Percentiles rank a stretch among this genome's conserved stretches.
phyloP scores from a whole-genome alignment of 2,329 filamentous ascomycete genomes.

The Xylariomycetidae sp. region DNA sequence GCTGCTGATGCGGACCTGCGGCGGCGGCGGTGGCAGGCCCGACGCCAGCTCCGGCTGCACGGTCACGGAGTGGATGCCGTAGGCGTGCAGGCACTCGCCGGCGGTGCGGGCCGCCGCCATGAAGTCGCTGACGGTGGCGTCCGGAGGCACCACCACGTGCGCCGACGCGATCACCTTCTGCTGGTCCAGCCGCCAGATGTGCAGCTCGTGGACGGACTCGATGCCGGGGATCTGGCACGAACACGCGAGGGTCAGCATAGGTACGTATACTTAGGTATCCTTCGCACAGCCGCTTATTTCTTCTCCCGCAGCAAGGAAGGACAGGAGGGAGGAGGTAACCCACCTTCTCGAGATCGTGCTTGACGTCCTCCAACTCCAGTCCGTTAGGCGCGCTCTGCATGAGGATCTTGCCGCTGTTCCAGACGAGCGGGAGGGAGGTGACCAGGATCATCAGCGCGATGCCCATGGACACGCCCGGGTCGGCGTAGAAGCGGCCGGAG shows the following conservation, averaged over 20 bases:
- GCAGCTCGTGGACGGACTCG: slow-evolving; percentile 62
- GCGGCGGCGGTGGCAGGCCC: slow-evolving; percentile 2
- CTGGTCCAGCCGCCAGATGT: slow-evolving; percentile 70
- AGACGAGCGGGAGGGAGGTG: slow-evolving; percentile 57
- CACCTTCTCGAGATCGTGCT: slow-evolving; percentile 62
- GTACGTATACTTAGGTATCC: not conserved
- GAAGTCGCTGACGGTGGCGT: slow-evolving; percentile 51
- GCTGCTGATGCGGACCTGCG: slow-evolving; percentile 1
- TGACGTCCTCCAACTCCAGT: slow-evolving; percentile 56
- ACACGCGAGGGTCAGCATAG: slow-evolving; percentile 9
- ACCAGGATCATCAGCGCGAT: slow-evolving; percentile 69
- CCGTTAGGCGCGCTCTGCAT: slow-evolving; percentile 59
- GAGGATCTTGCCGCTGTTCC: slow-evolving; percentile 57
- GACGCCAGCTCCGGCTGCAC: slow-evolving; percentile 56
- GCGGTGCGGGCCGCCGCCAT: slow-evolving; percentile 55
- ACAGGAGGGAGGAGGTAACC: slow-evolving; percentile 3
- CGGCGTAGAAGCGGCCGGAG: slow-evolving; percentile 60
- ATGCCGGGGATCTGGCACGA: slow-evolving; percentile 54
- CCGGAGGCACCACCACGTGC: slow-evolving; percentile 59
- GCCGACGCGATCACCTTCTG: slow-evolving; percentile 63
- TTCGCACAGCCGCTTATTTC: too few species aligned
- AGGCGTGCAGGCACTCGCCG: slow-evolving; percentile 64
- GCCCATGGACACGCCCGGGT: slow-evolving; percentile 61
- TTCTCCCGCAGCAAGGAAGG: too few species aligned
- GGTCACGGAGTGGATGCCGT: slow-evolving; percentile 66